Base-by-base conservation (phyloP, 208 protist species). In the Borovskyia barvae region DNA sequence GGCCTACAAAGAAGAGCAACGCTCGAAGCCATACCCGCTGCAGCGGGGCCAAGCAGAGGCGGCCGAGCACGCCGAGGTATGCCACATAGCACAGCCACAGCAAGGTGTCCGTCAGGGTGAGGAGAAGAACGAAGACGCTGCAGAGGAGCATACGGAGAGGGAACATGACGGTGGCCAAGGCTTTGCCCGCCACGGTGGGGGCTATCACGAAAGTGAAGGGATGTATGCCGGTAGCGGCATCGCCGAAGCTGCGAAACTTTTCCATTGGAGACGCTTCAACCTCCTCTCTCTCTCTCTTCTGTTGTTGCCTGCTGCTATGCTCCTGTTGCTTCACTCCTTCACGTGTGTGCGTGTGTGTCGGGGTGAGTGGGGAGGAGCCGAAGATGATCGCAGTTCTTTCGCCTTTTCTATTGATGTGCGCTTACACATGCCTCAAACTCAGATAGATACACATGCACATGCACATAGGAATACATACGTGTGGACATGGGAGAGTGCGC, bases 141-240 rank as follows among this genome's bases (percentile, higher is more conserved):
- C 69, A 64, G 50, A 87, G 48, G 48, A 86, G 50, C 1, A 90
- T 65, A 0, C 79, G 78, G 15, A 82, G 37, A 2, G 80, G 80
- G 57, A 86, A 90, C 37, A 89, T 57, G 41, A 80, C 17, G 15
- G 39, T 46, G 37, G 80, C 67, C n/a, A 60, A 24, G 3, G 77
- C 19, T 8, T 63, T 26, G 41, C 76, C 75, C 2, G 67, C 6
- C 4, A 57, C 62, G 24, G 74, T 82, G 11, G 86, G 82, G 25
- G 72, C 46, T 37, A 71, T 61, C 17, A 73, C 52, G 20, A 68
- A 37, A 29, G 73, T 75, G 66, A 90, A 93, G 59, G 87, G 87
- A 47, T 93, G 77, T 30, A 93, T 83, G 45, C 87, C 87, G n/a
- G 78, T 90, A 2, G 80, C 58, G 59, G 80, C 82, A 63, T 93